Percentiles rank a stretch among this genome's conserved stretches.
phyloP scores from a whole-genome alignment of 805 yeast species.

The Schizosaccharomyces octosporus region DNA sequence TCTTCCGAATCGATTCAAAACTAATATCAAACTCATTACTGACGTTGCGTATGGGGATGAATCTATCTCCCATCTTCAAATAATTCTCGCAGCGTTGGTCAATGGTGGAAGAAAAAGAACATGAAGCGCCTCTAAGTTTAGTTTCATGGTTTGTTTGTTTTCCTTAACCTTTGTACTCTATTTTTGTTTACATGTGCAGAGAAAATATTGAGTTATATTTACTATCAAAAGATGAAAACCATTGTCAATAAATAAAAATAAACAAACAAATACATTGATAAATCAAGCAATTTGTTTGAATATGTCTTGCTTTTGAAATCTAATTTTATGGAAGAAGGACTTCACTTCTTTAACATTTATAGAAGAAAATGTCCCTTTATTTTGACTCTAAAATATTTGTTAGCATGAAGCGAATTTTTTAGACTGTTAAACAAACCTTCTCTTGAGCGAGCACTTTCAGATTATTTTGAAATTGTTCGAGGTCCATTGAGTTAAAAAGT shows the following conservation, averaged over 20 bases:
- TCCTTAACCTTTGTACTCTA: background rate
- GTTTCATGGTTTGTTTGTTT: background rate
- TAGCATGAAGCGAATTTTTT: background rate
- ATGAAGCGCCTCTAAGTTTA: background rate
- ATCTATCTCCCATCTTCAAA: background rate
- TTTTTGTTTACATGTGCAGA: no score
- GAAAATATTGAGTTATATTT: no score
- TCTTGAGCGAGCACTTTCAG: background rate
- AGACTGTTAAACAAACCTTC: background rate
- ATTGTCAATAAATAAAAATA: no score
- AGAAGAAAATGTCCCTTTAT: background rate
- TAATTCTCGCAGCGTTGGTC: background rate
- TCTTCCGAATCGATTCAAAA: background rate
- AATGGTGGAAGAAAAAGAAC: background rate
- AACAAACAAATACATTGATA: no score
- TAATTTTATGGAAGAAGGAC: background rate
- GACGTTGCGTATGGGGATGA: background rate
- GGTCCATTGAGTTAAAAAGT: background rate
- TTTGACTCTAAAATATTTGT: background rate
- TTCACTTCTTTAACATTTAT: background rate
- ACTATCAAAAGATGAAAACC: no score
- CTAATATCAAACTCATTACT: background rate
- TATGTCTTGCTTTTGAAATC: background rate
- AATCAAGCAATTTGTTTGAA: background rate
- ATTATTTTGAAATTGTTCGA: background rate